These are phyloP conservation scores for Choanephora cucurbitarum DNA, from an alignment of 371 early-diverging fungal genomes.

Conservation along the genomic window DNA sequence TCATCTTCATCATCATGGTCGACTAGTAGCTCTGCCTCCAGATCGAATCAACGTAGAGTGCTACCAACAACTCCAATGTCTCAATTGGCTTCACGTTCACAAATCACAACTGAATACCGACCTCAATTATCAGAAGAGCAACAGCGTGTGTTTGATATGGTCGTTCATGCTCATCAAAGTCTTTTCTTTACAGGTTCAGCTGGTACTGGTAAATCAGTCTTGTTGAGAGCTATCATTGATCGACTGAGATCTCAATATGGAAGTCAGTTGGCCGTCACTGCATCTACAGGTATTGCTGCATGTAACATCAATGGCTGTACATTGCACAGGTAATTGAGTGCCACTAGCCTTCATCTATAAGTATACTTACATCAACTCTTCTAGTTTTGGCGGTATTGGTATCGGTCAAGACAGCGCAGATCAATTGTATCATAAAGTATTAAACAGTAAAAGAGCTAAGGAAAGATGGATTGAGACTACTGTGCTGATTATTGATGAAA, in stretches of 20 bases:
- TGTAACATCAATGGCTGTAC: constrained; percentile 85
- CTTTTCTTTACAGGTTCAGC: constrained; percentile 58
- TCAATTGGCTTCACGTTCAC: background rate
- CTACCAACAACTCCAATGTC: background rate
- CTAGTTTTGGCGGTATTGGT: constrained; percentile 79
- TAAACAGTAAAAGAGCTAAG: constrained; percentile 27
- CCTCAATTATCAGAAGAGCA: constrained; percentile 24
- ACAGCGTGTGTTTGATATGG: constrained; percentile 21
- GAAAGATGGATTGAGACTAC: constrained; percentile 67
- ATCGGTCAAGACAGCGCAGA: constrained; percentile 57
- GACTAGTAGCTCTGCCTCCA: background rate
- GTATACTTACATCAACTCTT: background rate
- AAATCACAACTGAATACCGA: constrained; percentile 5
- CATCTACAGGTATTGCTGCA: constrained; percentile 92
- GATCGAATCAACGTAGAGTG: too few species aligned
- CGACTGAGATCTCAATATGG: constrained; percentile 37
- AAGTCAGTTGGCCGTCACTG: constrained; percentile 72
- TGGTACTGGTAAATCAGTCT: constrained; percentile 81
- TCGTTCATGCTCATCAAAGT: constrained; percentile 14
- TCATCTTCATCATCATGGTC: background rate
- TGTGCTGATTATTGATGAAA: constrained; percentile 89
- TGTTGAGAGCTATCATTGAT: constrained; percentile 69
- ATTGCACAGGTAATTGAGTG: constrained; percentile 59
- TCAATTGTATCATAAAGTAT: constrained; percentile 49
- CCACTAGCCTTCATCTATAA: too few species aligned